These are phyloP conservation scores for Ascodesmis nigricans DNA, from an alignment of 495 filamentous ascomycete genomes.

Conservation along the genomic window DNA sequence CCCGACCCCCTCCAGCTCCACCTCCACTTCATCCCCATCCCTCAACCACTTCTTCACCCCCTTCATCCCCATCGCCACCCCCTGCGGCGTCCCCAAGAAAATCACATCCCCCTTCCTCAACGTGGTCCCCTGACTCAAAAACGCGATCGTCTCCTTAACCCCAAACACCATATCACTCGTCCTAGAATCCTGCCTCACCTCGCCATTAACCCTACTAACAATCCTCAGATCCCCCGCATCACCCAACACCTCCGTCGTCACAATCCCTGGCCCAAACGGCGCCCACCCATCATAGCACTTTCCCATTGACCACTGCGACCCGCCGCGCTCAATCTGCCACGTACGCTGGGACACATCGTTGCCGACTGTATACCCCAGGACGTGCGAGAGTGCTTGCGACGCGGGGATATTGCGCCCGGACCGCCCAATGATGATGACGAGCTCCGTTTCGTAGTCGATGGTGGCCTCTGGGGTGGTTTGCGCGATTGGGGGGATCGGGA, in stretches of 20 bases:
- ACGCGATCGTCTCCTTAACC: constrained; percentile 49
- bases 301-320: constrained; percentile 60
- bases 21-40: constrained; percentile 59
- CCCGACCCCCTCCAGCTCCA: constrained; percentile 49
- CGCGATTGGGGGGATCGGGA: constrained; percentile 12
- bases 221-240: constrained; percentile 39
- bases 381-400: constrained; percentile 44
- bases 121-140: constrained; percentile 57
- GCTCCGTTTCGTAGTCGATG: constrained; percentile 69
- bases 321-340: constrained; percentile 59
- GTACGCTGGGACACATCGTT: constrained; percentile 71
- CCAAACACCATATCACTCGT: constrained; percentile 70
- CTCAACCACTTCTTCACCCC: constrained; percentile 50
- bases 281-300: constrained; percentile 84
- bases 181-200: constrained; percentile 46
- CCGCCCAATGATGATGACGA: constrained; percentile 59
- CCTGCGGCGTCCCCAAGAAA: constrained; percentile 69
- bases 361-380: constrained; percentile 59
- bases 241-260: constrained; percentile 36
- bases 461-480: constrained; percentile 37
- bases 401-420: constrained; percentile 44
- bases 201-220: constrained; percentile 43
- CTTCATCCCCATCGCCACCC: constrained; percentile 61
- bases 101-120: constrained; percentile 61
- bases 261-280: constrained; percentile 66